A percentile compares a stretch with the other conserved stretches of the same genome.
phyloP scores from a whole-genome alignment of 441 rosid genomes.

The Arabidopsis hybrid region DNA sequence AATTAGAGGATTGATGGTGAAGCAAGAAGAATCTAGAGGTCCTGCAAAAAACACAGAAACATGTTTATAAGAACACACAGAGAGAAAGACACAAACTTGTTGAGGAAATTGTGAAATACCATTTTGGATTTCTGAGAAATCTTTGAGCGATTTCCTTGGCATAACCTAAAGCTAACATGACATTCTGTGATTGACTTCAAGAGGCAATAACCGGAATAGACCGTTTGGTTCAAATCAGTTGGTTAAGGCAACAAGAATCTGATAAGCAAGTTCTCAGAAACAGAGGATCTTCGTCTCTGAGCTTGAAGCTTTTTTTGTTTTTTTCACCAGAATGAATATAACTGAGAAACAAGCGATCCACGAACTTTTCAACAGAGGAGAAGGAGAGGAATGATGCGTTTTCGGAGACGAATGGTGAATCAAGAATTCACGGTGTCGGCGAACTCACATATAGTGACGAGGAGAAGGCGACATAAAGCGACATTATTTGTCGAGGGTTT shows the following conservation, averaged over 20 bases:
- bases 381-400: no score
- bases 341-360: background rate
- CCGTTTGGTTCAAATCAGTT: background rate
- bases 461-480: background rate
- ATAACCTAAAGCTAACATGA: conserved; percentile 40
- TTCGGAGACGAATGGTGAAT: background rate
- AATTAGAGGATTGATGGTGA: conserved; percentile 27
- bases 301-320: background rate
- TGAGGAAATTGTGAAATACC: conserved; percentile 17
- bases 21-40: conserved; percentile 6
- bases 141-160: conserved; percentile 35
- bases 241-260: background rate
- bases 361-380: background rate
- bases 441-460: background rate
- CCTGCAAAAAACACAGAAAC: conserved; percentile 30
- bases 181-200: conserved; percentile 7
- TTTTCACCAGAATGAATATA: background rate
- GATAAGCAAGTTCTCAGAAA: background rate
- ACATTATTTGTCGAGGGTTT: background rate
- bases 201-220: background rate
- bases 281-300: background rate
- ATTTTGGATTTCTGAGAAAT: conserved; percentile 32
- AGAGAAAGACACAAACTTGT: background rate
- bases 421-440: background rate
- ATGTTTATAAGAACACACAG: background rate